Evolutionary conservation across 1,284 basidiomycete genomes (phyloP).

Genomic region (Pascua guehoae): DNA sequence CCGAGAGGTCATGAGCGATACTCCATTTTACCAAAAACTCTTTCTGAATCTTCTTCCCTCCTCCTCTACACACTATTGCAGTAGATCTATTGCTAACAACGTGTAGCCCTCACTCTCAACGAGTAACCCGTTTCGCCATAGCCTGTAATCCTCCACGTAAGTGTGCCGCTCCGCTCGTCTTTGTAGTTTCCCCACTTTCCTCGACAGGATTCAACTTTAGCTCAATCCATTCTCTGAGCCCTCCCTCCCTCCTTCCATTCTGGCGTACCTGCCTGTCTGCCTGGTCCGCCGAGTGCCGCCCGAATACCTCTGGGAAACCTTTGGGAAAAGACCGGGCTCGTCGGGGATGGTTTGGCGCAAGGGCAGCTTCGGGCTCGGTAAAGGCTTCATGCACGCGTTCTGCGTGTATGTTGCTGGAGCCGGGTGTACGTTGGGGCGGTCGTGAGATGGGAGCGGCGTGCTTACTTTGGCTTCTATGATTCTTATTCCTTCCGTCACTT

Average conservation of each 20-base stretch:
- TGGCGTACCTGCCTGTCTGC: constrained; percentile 21
- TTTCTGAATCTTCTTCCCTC: constrained; percentile 19
- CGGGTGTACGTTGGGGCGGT: constrained; percentile 25
- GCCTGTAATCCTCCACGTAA: neutral
- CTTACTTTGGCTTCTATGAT: constrained; percentile 49
- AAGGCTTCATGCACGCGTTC: constrained; percentile 26
- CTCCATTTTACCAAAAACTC: constrained; percentile 41
- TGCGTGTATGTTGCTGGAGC: constrained; percentile 22
- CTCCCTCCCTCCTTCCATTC: constrained; percentile 17
- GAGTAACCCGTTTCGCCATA: too few relatives aligned
- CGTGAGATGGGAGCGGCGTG: constrained; percentile 28
- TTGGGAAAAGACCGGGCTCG: neutral
- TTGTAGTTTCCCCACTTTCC: neutral
- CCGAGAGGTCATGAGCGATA: constrained; percentile 49
- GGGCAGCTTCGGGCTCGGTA: constrained; percentile 24
- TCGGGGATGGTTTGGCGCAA: constrained; percentile 2
- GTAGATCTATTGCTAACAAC: neutral
- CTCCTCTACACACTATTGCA: constrained; percentile 5
- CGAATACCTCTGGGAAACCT: constrained; percentile 6
- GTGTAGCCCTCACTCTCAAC: too few relatives aligned
- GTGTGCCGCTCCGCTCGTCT: neutral
- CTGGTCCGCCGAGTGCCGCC: constrained; percentile 3
- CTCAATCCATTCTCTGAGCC: constrained; percentile 51
- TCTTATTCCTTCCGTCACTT: constrained; percentile 4
- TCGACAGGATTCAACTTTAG: constrained; percentile 49